Conservation (phyloP, 768 basidiomycete species). For the Rhodotorula toruloides region DNA sequence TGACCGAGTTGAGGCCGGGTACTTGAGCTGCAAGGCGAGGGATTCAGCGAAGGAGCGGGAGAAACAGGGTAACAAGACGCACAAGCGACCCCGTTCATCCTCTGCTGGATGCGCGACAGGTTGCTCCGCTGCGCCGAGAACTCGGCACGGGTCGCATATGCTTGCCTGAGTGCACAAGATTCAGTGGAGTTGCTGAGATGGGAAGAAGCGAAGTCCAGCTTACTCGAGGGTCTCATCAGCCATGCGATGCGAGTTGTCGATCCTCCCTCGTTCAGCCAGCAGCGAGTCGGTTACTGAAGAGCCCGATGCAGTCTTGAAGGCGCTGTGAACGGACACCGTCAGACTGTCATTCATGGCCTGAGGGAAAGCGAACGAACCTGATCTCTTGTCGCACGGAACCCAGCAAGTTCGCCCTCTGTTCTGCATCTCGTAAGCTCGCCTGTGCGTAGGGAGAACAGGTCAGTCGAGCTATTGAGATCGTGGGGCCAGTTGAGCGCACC, state of each 20-base stretch:
- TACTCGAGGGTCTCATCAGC: constrained; percentile 85
- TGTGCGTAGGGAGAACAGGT: constrained; percentile 45
- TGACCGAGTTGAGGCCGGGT: constrained; percentile 87
- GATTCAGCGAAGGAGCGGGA: neutral
- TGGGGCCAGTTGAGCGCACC: too few relatives aligned
- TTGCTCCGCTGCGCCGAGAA: constrained; percentile 75
- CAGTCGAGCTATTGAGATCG: too few relatives aligned
- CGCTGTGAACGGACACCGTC: neutral
- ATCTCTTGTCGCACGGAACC: constrained; percentile 92
- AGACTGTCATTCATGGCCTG: neutral
- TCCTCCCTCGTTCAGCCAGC: constrained; percentile 76
- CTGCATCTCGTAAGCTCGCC: constrained; percentile 73
- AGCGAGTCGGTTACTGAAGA: constrained; percentile 61
- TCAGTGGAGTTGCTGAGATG: neutral
- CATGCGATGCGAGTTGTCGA: constrained; percentile 92
- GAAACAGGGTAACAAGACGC: constrained; percentile 41
- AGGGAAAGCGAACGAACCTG: constrained; percentile 58
- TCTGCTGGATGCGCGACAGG: constrained; percentile 69
- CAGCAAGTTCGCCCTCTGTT: constrained; percentile 81
- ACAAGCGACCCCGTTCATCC: constrained; percentile 81
- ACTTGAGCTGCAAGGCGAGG: constrained; percentile 48
- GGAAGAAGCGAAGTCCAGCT: constrained; percentile 44
- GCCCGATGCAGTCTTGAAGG: constrained; percentile 38
- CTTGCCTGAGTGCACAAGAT: constrained; percentile 60
- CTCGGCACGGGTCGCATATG: constrained; percentile 91